Conservation (phyloP, 306 rosid species). For the Corylus heterophylla region DNA sequence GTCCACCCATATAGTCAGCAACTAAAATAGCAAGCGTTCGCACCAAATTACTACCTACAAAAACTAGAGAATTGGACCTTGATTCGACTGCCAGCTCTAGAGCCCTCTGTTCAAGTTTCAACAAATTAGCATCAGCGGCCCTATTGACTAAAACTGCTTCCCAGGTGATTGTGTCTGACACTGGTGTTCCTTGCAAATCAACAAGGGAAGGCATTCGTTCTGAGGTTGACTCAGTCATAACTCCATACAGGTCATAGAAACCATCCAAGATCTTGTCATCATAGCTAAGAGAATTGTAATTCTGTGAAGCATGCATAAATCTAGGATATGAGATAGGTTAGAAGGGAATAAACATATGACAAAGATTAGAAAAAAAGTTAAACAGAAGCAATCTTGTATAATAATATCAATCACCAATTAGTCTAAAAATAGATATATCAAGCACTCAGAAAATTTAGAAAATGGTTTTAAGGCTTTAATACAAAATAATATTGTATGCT, state of each 20-base stretch:
- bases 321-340: conserved; percentile 89
- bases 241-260: conserved; percentile 92
- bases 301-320: conserved; percentile 94
- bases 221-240: conserved; percentile 52
- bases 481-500: background rate
- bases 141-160: conserved; percentile 91
- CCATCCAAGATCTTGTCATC: conserved; percentile 97
- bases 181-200: conserved; percentile 86
- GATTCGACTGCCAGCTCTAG: conserved; percentile 60
- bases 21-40: conserved; percentile 77
- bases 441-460: background rate
- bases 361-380: conserved; percentile 33
- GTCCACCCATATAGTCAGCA: conserved; percentile 95
- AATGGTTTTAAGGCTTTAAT: background rate
- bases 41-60: conserved; percentile 58
- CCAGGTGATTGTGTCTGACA: conserved; percentile 75
- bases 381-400: conserved; percentile 22
- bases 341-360: conserved; percentile 50
- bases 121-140: conserved; percentile 78
- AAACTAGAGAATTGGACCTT: conserved; percentile 50
- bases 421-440: conserved; percentile 2
- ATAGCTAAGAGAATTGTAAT: conserved; percentile 89
- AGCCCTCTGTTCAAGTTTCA: conserved; percentile 81
- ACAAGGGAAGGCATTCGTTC: conserved; percentile 89
- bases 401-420: background rate